Conservation (phyloP, 106 monocot species). For the Allium fistulosum region DNA sequence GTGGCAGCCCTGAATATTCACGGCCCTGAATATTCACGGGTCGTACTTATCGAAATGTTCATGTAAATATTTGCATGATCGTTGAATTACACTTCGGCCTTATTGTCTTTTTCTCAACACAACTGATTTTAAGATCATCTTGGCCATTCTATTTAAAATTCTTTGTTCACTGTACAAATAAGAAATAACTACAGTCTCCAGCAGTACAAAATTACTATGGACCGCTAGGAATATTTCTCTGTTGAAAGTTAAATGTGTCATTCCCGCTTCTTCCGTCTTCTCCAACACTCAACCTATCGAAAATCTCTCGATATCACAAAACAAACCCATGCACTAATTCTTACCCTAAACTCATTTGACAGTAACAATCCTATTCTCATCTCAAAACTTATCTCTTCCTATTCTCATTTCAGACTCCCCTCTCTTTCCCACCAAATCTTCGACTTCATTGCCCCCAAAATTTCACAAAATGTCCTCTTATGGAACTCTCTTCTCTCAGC, state of each 20-base stretch:
- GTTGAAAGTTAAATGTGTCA: not conserved
- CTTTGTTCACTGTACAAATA: too few relatives aligned
- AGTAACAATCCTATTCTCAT: conserved; percentile 16
- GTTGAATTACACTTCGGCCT: too few relatives aligned
- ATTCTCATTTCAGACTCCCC: conserved; percentile 24
- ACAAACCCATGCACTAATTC: conserved; percentile 15
- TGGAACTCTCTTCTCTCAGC: conserved; percentile 55
- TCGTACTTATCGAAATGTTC: too few relatives aligned
- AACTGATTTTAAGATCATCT: too few relatives aligned
- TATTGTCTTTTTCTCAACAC: too few relatives aligned
- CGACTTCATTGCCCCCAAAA: conserved; percentile 4
- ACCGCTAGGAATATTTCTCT: too few relatives aligned
- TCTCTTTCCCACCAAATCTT: conserved; percentile 24
- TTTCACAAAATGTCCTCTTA: conserved; percentile 10
- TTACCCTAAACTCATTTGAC: conserved; percentile 13
- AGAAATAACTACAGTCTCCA: too few relatives aligned
- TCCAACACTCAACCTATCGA: conserved; percentile 2
- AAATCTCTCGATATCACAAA: conserved; percentile 10
- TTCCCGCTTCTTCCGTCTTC: conserved; percentile 7
- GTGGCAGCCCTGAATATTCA: too few relatives aligned
- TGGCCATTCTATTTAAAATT: too few relatives aligned
- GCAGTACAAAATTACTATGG: too few relatives aligned
- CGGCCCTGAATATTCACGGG: too few relatives aligned
- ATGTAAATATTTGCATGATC: too few relatives aligned
- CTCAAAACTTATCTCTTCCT: conserved; percentile 33